Conservation (phyloP, 2,329 filamentous ascomycete species). For the Pyricularia grisea region DNA sequence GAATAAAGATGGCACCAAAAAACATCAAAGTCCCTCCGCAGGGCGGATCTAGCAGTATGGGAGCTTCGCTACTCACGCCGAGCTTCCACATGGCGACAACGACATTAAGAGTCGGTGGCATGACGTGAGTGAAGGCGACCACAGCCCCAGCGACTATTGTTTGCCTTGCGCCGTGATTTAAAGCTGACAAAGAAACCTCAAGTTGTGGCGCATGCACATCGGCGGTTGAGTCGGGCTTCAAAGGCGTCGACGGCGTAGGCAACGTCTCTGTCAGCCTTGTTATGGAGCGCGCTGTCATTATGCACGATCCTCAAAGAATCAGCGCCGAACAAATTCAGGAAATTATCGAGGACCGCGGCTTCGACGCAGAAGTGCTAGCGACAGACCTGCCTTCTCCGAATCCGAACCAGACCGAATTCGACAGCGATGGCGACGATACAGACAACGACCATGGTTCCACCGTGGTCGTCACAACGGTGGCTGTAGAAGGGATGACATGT, state of each 20-base stretch:
- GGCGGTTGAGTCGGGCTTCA: slow-evolving; percentile 87
- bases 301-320: slow-evolving; percentile 72
- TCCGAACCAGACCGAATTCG: slow-evolving; percentile 22
- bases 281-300: slow-evolving; percentile 90
- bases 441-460: slow-evolving; percentile 23
- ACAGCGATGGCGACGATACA: slow-evolving; percentile 20
- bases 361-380: slow-evolving; percentile 81
- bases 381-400: slow-evolving; percentile 60
- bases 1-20: slow-evolving; percentile 36
- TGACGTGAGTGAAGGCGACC: slow-evolving; percentile 48
- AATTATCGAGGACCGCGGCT: slow-evolving; percentile 84
- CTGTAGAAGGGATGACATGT: slow-evolving; percentile 84
- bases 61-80: slow-evolving; percentile 22
- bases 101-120: slow-evolving; percentile 83
- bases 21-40: slow-evolving; percentile 36
- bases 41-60: slow-evolving; percentile 19
- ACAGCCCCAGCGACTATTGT: not conserved
- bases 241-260: slow-evolving; percentile 68
- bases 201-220: slow-evolving; percentile 90
- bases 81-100: slow-evolving; percentile 74
- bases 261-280: slow-evolving; percentile 87
- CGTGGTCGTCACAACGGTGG: slow-evolving; percentile 61
- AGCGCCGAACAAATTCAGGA: slow-evolving; percentile 69
- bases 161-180: not conserved
- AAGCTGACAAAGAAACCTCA: slow-evolving; percentile 16